Conservation (phyloP, 1,139 yeast genomes). For the Suhomyces panamericanus region DNA sequence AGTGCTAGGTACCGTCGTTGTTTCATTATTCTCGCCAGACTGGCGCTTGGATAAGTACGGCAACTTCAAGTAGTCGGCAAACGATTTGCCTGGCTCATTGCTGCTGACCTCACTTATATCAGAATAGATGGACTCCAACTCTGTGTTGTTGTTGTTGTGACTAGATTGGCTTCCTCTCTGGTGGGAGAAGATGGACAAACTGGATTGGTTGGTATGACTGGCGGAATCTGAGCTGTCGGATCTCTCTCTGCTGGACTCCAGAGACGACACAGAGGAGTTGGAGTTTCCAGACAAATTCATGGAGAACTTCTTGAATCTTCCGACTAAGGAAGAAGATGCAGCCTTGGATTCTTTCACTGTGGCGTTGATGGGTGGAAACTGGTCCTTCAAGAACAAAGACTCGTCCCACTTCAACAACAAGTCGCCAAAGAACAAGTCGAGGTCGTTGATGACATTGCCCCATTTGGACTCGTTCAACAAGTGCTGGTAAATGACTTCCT, state of each 20-base stretch:
- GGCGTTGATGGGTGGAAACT: too few species aligned
- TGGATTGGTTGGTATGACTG: slow-evolving; percentile 18
- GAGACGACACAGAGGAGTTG: slow-evolving; percentile 10
- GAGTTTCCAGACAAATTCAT: slow-evolving; percentile 14
- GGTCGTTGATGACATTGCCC: slow-evolving; percentile 52
- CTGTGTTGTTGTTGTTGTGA: slow-evolving; percentile 17
- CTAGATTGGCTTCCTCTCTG: slow-evolving; percentile 2
- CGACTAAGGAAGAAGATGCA: slow-evolving; percentile 15
- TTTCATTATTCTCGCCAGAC: slow-evolving; percentile 17
- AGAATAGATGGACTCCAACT: slow-evolving; percentile 36
- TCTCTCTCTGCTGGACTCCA: slow-evolving; percentile 13
- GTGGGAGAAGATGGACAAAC: slow-evolving; percentile 24
- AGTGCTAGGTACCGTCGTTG: slow-evolving; percentile 8
- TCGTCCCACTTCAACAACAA: slow-evolving; percentile 41
- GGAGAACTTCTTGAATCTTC: slow-evolving; percentile 18
- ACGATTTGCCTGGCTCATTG: slow-evolving; percentile 19
- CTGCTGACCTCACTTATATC: slow-evolving; percentile 25
- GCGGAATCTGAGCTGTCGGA: slow-evolving; percentile 16
- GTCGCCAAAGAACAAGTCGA: slow-evolving; percentile 46
- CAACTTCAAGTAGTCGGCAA: slow-evolving; percentile 29
- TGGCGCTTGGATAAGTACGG: slow-evolving; percentile 19
- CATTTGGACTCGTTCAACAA: slow-evolving; percentile 56
- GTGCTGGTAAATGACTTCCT: slow-evolving; percentile 63
- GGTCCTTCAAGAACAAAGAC: slow-evolving; percentile 22
- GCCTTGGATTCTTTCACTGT: slow-evolving; percentile 5